Evolutionary conservation across 768 basidiomycete species (phyloP).

Genomic region (Boletellus sp.): DNA sequence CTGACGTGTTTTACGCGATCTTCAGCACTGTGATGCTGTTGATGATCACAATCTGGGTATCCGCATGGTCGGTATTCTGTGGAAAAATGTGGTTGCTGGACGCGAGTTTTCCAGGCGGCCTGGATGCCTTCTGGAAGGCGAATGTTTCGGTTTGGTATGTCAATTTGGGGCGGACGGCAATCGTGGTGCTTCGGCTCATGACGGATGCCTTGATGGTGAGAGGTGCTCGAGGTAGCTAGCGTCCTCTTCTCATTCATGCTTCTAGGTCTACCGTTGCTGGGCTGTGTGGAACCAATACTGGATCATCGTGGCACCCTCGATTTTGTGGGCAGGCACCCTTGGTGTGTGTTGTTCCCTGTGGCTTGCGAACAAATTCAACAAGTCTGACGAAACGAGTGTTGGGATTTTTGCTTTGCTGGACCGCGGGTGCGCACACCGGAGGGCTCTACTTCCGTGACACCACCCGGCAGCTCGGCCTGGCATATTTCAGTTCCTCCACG

Average conservation of each 20-base stretch:
- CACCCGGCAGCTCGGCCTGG: not conserved
- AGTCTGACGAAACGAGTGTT: not conserved
- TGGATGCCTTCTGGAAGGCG: not conserved
- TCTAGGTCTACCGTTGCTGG: not conserved
- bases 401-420: not conserved
- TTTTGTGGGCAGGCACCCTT: not conserved
- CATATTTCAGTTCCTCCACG: conserved; percentile 2
- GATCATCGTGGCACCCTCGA: not conserved
- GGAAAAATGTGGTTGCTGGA: not conserved
- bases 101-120: not conserved
- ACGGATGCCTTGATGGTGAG: not conserved
- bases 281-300: not conserved
- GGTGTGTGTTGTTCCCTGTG: not conserved
- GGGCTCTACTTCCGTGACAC: not conserved
- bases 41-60: not conserved
- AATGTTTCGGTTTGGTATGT: not conserved
- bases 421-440: not conserved
- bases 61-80: not conserved
- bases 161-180: not conserved
- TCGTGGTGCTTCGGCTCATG: not conserved
- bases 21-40: not conserved
- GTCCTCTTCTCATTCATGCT: not conserved
- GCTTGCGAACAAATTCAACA: not conserved
- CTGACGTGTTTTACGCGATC: not conserved
- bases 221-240: not conserved